These are phyloP conservation scores for Vitis vinifera DNA, from an alignment of 164 flowering plant species.

Conservation along the genomic window ASM3070453v1 NC_081822.1:27190501-27191000, in stretches of 20 bases:
- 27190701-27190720: constrained; percentile 73
- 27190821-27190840: constrained; percentile 77
- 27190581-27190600: constrained; percentile 77
- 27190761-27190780: constrained; percentile 73
- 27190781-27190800: constrained; percentile 81
- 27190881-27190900: constrained; percentile 75
- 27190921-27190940: constrained; percentile 37
- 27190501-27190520: constrained; percentile 96
- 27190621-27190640: constrained; percentile 91
- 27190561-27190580: constrained; percentile 87
- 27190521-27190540: constrained; percentile 86
- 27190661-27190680: constrained; percentile 82
- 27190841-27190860: constrained; percentile 51
- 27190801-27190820: constrained; percentile 79
- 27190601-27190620: constrained; percentile 82
- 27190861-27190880: constrained; percentile 46
- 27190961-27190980: constrained; percentile 63
- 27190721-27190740: constrained; percentile 67
- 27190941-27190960: constrained; percentile 50
- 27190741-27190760: constrained; percentile 77
- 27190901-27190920: constrained; percentile 48
- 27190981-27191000: constrained; percentile 45
- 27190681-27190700: constrained; percentile 76
- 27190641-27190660: constrained; percentile 55
- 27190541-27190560: constrained; percentile 78